These are phyloP conservation scores for Paracorniculantispora psalliotae DNA, from an alignment of 2,329 filamentous ascomycete genomes.

Conservation along the genomic window DNA sequence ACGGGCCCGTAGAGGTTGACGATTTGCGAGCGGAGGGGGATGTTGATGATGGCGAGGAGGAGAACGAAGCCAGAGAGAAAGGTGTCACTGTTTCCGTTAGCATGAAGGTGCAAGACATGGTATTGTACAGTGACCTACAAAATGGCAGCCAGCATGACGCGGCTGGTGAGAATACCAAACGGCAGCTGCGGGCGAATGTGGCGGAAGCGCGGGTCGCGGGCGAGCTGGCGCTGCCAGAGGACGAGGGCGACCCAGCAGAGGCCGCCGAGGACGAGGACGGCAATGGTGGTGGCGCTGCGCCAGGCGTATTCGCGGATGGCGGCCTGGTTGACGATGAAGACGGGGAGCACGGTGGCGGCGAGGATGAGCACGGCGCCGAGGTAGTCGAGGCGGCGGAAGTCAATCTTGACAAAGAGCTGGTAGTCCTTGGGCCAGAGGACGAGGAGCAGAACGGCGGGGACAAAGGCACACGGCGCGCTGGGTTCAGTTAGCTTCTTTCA, in stretches of 20 bases:
- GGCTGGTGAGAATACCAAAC: conserved; percentile 17
- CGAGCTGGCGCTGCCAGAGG: conserved; percentile 18
- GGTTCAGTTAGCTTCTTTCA: not conserved
- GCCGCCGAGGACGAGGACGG: conserved; percentile 16
- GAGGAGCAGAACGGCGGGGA: conserved; percentile 1
- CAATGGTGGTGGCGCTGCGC: conserved; percentile 18
- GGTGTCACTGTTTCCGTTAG: conserved; percentile 14
- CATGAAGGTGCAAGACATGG: not conserved
- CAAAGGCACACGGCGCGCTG: conserved; percentile 12
- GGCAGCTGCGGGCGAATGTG: conserved; percentile 19
- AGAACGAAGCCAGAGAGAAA: conserved; percentile 20
- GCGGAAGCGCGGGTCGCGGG: conserved; percentile 11
- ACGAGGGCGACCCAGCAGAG: conserved; percentile 18
- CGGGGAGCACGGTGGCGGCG: conserved; percentile 18
- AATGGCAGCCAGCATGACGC: conserved; percentile 18
- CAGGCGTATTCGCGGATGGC: conserved; percentile 19
- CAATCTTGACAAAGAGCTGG: conserved; percentile 11
- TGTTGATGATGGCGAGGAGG: conserved; percentile 19
- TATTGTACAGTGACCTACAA: conserved; percentile 2
- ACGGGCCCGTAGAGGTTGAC: conserved; percentile 20
- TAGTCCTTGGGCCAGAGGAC: conserved; percentile 14
- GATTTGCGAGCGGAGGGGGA: conserved; percentile 21
- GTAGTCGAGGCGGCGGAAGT: conserved; percentile 11
- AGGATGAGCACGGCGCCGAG: conserved; percentile 16
- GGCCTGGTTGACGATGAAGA: conserved; percentile 21